These are phyloP conservation scores for Arachnopeziza araneosa DNA, from an alignment of 2,329 filamentous ascomycete genomes.

Conservation along the genomic window DNA sequence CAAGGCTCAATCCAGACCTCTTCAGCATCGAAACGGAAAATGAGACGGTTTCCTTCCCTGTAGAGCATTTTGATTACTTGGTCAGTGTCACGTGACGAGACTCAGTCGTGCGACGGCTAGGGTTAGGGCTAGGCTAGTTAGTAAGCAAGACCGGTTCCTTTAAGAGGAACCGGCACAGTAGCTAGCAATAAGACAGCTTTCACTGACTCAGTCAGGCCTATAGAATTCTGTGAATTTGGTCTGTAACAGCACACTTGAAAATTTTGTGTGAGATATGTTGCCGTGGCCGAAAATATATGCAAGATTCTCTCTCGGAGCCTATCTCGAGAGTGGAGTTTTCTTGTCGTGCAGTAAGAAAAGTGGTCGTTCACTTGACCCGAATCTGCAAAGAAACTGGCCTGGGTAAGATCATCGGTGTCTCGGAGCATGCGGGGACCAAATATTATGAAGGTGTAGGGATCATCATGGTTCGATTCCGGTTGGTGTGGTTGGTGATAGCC, in stretches of 20 bases:
- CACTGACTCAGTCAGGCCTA: too few species aligned
- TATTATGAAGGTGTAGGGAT: too few species aligned
- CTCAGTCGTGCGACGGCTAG: too few species aligned
- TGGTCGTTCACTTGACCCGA: background rate
- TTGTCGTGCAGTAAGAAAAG: background rate
- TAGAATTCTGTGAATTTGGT: background rate
- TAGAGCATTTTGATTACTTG: background rate
- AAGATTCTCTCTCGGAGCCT: background rate
- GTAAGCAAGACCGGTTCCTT: too few species aligned
- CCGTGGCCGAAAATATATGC: background rate
- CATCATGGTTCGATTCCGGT: too few species aligned
- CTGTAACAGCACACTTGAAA: background rate
- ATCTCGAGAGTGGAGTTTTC: background rate
- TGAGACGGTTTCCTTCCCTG: constrained; percentile 22
- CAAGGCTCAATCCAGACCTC: constrained; percentile 42
- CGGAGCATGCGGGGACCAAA: background rate
- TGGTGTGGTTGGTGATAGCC: too few species aligned
- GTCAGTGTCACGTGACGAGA: too few species aligned
- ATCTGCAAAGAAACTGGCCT: background rate
- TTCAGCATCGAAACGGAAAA: constrained; percentile 38
- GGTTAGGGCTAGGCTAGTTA: too few species aligned
- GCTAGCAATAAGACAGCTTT: too few species aligned
- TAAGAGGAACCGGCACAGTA: too few species aligned
- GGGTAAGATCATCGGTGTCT: background rate
- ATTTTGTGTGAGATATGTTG: background rate